Evolutionary conservation across 768 basidiomycete species (phyloP), one percentile per base, ranked within the genome.

Genomic region (Podaxis carcinomalis): DNA sequence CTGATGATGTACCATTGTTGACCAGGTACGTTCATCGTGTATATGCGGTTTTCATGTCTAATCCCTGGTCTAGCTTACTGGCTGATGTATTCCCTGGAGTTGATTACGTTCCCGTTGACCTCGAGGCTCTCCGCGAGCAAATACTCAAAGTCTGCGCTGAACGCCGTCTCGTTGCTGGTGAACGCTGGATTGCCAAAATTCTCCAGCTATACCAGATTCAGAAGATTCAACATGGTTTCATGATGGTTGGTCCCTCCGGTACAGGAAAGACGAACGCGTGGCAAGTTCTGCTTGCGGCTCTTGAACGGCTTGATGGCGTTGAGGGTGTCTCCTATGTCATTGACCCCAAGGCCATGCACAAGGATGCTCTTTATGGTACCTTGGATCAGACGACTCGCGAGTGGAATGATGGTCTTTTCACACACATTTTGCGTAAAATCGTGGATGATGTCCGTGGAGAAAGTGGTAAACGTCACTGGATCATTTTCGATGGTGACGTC

Each of bases 181-280:
- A 95, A 50, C 83, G 84, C 36, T 99, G 97, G 96, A 82, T 95
- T 55, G 83, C 87, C 67, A 99, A 99, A 79, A 96, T 98, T 61
- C 81, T 99, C 13, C 97, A 99, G 71, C 83, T 99, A 4, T 98
- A 98, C 73, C 97, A 98, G 73, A 98, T 99, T 62, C 97, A 99
- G 76, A 98, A 95, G 78, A 99, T 98, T 64, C 96, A 98, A 67
- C 97, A 99, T 73, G 97, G 97, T 74, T 80, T 99, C 44, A 98
- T 99, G 97, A 97, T 99, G 94, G 97, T 99, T 28, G 96, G 97
- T 0, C 89, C 97, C 1, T 98, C 97, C 10, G 97, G 96, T 27
- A 94, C 85, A 51, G 97, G 97, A 32, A 99, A 99, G 76, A 96
- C 92, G 1, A 92, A 95, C 65, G 95, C 97, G 0, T 98, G 97